Evolutionary conservation across 2,329 filamentous ascomycete genomes (phyloP).

Genomic region (Coniochaeta prunicola): DNA sequence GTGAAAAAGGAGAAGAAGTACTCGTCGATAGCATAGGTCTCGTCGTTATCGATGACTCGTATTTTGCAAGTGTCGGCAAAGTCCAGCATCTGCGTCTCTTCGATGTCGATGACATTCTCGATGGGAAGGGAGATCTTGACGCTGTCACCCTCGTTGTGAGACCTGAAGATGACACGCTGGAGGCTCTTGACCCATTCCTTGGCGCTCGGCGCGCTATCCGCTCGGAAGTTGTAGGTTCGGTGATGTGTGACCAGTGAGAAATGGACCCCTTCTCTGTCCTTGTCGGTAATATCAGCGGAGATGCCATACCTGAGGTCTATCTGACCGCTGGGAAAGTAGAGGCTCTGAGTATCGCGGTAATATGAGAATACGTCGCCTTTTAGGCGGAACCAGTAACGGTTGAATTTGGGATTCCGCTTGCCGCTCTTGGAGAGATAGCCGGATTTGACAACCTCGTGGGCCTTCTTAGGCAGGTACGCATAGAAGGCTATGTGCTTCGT

Average conservation of each 20-base stretch:
- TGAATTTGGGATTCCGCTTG: conserved; percentile 79
- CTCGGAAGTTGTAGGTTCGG: conserved; percentile 78
- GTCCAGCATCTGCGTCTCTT: conserved; percentile 83
- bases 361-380: conserved; percentile 91
- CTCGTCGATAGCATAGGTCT: conserved; percentile 94
- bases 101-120: conserved; percentile 82
- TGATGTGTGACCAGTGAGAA: conserved; percentile 80
- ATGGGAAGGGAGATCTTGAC: conserved; percentile 93
- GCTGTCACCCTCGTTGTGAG: conserved; percentile 93
- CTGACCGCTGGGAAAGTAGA: conserved; percentile 87
- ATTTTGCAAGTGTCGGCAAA: conserved; percentile 93
- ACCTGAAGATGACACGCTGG: conserved; percentile 90
- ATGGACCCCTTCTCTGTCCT: conserved; percentile 67
- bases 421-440: conserved; percentile 86
- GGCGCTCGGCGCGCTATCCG: conserved; percentile 79
- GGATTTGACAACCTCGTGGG: conserved; percentile 71
- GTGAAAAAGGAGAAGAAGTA: conserved; percentile 97
- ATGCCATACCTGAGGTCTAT: conserved; percentile 91
- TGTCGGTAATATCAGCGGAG: conserved; percentile 71
- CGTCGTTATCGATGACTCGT: conserved; percentile 84
- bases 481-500: conserved; percentile 93
- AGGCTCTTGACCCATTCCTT: conserved; percentile 95
- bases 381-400: conserved; percentile 86
- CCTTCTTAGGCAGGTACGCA: conserved; percentile 91
- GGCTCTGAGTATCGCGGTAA: conserved; percentile 72